phyloP scores from a whole-genome alignment of 78 protist species.

The Planoprotostelium fungivorum region DNA sequence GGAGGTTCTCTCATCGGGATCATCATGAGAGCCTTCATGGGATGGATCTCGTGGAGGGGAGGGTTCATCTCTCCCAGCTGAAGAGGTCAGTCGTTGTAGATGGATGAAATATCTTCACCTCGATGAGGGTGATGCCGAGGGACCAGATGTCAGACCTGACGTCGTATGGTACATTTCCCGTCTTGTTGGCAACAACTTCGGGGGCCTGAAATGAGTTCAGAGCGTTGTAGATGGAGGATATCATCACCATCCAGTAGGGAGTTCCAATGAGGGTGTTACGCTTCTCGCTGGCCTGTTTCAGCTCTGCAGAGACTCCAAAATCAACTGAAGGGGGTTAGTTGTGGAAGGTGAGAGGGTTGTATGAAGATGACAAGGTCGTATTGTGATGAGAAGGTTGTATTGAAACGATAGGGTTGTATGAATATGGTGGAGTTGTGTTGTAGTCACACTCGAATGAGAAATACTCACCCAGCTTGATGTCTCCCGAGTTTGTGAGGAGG shows the following conservation, averaged over 20 bases:
- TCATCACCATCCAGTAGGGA: slow-evolving; percentile 66
- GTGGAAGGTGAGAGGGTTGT: too few species aligned
- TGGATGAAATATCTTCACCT: neutral
- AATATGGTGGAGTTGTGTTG: too few species aligned
- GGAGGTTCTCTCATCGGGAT: slow-evolving; percentile 64
- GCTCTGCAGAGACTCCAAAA: slow-evolving; percentile 7
- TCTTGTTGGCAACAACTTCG: slow-evolving; percentile 8
- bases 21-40: slow-evolving; percentile 60
- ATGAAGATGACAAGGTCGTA: too few species aligned
- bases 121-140: slow-evolving; percentile 59
- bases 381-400: too few species aligned
- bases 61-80: slow-evolving; percentile 59
- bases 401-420: too few species aligned
- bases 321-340: neutral
- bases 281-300: slow-evolving; percentile 13
- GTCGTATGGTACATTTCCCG: slow-evolving; percentile 34
- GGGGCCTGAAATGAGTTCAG: slow-evolving; percentile 13
- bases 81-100: neutral
- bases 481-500: slow-evolving; percentile 48
- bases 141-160: slow-evolving; percentile 66
- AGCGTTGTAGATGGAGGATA: neutral
- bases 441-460: too few species aligned
- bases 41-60: slow-evolving; percentile 57
- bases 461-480: slow-evolving; percentile 56
- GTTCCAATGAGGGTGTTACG: slow-evolving; percentile 66